Conservation (phyloP, 768 basidiomycete genomes). For the Suillus lakei region DNA sequence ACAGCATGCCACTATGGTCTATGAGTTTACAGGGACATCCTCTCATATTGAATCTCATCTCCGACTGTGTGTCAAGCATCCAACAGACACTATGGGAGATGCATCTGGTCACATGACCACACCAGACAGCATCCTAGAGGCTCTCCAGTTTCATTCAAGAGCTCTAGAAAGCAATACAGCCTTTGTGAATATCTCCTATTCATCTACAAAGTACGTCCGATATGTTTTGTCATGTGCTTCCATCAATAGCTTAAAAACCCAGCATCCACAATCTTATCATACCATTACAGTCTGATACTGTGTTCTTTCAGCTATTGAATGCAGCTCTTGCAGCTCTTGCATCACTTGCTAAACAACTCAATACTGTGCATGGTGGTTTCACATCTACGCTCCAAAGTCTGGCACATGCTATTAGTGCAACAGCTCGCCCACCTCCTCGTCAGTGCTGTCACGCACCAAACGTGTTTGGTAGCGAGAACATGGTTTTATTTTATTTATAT, state of each 20-base stretch:
- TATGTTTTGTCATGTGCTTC: not conserved
- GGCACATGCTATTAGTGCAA: slow-evolving; percentile 40
- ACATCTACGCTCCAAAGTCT: slow-evolving; percentile 50
- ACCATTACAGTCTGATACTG: slow-evolving; percentile 77
- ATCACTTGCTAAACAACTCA: slow-evolving; percentile 56
- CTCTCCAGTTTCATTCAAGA: slow-evolving; percentile 11
- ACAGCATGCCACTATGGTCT: slow-evolving; percentile 44
- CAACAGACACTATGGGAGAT: not conserved
- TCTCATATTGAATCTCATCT: slow-evolving; percentile 61
- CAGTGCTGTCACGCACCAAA: too few species aligned
- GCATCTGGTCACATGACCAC: slow-evolving; percentile 11
- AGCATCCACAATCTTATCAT: slow-evolving; percentile 64
- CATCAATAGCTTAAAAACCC: not conserved
- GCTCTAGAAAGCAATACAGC: not conserved
- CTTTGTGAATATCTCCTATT: not conserved
- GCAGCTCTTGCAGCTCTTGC: slow-evolving; percentile 62
- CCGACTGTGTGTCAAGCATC: slow-evolving; percentile 49
- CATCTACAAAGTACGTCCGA: not conserved
- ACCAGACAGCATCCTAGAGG: slow-evolving; percentile 17
- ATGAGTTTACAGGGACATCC: slow-evolving; percentile 57
- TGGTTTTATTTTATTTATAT: too few species aligned
- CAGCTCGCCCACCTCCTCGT: slow-evolving; percentile 38
- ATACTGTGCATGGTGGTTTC: slow-evolving; percentile 55
- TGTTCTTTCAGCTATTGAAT: slow-evolving; percentile 79
- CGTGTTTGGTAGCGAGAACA: too few species aligned